Conservation (phyloP, 164 flowering plant species). For the Aristolochia fimbriata region DNA sequence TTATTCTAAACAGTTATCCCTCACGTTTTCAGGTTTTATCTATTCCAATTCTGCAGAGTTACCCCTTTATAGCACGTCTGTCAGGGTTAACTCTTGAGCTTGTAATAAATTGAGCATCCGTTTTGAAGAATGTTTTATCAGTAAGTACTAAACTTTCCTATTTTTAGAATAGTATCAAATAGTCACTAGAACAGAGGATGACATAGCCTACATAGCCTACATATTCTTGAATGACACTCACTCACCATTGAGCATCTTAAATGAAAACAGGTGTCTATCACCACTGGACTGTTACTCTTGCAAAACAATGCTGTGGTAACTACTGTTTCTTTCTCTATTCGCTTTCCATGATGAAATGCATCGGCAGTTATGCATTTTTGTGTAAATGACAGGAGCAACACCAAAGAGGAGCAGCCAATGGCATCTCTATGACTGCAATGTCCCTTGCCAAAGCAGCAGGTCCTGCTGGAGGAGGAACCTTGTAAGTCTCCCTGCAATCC, state of each 20-base stretch:
- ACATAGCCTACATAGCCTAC: neutral
- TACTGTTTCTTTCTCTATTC: no score
- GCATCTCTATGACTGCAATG: conserved; percentile 66
- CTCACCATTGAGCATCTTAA: neutral
- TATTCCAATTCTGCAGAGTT: conserved; percentile 47
- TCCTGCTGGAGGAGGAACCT: conserved; percentile 71
- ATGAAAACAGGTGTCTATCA: conserved; percentile 8
- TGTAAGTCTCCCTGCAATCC: conserved; percentile 36
- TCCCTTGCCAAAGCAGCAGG: conserved; percentile 67
- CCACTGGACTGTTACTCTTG: conserved; percentile 13
- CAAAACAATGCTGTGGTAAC: conserved; percentile 17
- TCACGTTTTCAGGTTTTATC: conserved; percentile 23
- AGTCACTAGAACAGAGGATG: no score
- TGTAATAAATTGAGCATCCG: conserved; percentile 43
- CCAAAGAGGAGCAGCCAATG: conserved; percentile 86
- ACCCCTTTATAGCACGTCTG: conserved; percentile 46
- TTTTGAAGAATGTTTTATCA: conserved; percentile 44
- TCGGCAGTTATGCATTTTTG: neutral
- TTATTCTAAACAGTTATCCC: neutral
- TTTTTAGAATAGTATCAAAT: neutral
- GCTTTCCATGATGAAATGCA: no score
- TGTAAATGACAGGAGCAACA: conserved; percentile 26
- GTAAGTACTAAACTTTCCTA: conserved; percentile 28
- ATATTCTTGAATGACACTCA: neutral
- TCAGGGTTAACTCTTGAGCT: conserved; percentile 39